A percentile compares a stretch with the other conserved stretches of the same genome.
Evolutionary conservation across 192 early-diverging fungal species (phyloP).

Genomic region (Allomyces macrogynus): DNA sequence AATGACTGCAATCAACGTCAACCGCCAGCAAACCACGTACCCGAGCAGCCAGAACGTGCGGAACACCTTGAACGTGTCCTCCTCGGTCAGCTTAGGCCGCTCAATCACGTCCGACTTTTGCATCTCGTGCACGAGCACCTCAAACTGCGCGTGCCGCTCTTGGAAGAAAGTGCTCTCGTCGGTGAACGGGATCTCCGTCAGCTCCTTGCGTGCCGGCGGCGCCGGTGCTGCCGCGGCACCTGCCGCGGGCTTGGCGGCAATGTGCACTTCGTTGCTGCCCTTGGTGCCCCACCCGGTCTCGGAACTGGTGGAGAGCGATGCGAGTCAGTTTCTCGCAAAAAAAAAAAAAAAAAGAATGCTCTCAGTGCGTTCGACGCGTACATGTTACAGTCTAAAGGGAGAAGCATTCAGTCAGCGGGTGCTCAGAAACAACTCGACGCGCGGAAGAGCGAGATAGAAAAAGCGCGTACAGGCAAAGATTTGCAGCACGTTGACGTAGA

Average conservation of each 20-base stretch:
- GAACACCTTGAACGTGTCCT: not conserved
- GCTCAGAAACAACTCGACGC: too few species aligned
- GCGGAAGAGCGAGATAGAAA: too few species aligned
- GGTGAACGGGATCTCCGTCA: not conserved
- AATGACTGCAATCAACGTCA: too few species aligned
- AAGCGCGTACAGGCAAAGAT: not conserved
- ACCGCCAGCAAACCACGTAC: too few species aligned
- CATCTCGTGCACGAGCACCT: not conserved
- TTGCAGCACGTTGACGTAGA: not conserved
- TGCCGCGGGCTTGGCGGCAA: not conserved
- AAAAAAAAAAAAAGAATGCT: too few species aligned
- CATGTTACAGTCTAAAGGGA: too few species aligned
- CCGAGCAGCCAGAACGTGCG: not conserved
- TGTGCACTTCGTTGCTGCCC: not conserved
- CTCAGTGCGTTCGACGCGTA: too few species aligned
- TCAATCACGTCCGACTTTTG: not conserved
- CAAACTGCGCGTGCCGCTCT: not conserved
- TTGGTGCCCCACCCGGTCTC: constrained; percentile 1
- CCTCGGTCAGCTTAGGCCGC: not conserved
- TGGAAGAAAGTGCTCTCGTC: not conserved
- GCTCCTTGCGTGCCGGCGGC: not conserved
- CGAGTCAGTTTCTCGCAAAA: too few species aligned
- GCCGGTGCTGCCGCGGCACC: not conserved
- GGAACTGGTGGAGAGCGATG: not conserved
- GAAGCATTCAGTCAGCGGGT: too few species aligned